Evolutionary conservation across 2,329 filamentous ascomycete species (phyloP), one percentile per base, ranked within the genome.

Genomic region (Stromatinia cepivora): DNA sequence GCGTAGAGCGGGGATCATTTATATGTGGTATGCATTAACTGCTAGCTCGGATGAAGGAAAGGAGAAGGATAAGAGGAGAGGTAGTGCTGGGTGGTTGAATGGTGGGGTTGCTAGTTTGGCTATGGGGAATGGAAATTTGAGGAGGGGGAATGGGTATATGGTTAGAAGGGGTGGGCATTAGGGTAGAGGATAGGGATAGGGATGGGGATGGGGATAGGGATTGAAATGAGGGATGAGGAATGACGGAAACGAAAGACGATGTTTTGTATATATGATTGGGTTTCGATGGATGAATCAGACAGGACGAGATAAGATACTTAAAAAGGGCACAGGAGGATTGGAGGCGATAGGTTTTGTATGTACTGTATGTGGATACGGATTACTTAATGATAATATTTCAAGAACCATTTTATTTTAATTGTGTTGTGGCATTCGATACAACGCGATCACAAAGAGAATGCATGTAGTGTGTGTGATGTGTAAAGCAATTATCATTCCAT

Each of bases 1-100:
- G 10, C 87, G 87, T 67, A 84, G 96, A 57, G 91, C 92, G 0
- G 89, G 90, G 2, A 91, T 98, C 69, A 84, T 87, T 75, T 93
- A 97, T 78, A 90, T 98, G 79, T 99, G 96, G 95, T 70, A 72
- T 69, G 77, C 76, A 10, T 71, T 79, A 56, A 78, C 76, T 11
- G 71, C 71, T 7, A 63, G 25, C 9, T 58, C 68, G 42, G 66
- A 67, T 28, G 70, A 71, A 34, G 46, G 28, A 8, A 72, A 73
- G 31, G 72, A 71, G n/a, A 68, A 57, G 52, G 54, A 67, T 45
- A 61, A 28, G 22, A 57, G 58, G 22, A 69, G 59, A 11, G 67
- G 67, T n/a, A 64, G 58, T 22, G 59, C 59, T 17, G 50, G 58
- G 25, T 64, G 67, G 59, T 54, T 69, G 25, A 69, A 69, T 65